Percentiles rank a stretch among this genome's conserved stretches.
Conservation (phyloP, 305 asterid species). For the Solanum aculeatissimum region DNA sequence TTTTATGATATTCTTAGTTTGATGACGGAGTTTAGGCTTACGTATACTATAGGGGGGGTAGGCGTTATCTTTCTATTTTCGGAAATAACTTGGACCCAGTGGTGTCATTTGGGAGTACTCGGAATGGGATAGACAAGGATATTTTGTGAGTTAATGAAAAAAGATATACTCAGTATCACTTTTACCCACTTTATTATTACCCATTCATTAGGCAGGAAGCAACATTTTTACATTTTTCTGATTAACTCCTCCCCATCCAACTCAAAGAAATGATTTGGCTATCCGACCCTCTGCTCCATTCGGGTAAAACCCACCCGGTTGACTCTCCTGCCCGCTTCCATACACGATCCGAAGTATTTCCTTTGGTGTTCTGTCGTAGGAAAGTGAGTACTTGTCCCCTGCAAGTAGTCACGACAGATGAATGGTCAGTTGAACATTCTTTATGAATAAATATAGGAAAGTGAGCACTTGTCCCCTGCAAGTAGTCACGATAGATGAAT, state of each 20-base stretch:
- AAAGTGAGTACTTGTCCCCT: conserved; percentile 20
- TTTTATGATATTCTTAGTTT: no score
- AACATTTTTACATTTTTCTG: not conserved
- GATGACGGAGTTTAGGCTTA: not conserved
- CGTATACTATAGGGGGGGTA: not conserved
- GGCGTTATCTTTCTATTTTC: not conserved
- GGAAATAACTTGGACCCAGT: not conserved
- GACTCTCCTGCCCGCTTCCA: conserved; percentile 24
- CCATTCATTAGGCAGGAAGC: not conserved
- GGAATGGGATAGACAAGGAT: not conserved
- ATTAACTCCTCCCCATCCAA: not conserved
- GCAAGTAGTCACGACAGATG: not conserved
- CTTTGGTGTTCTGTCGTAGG: conserved; percentile 30
- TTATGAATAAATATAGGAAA: not conserved
- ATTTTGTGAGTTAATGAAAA: not conserved
- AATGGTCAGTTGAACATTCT: not conserved
- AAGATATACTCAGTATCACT: not conserved
- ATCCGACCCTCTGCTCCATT: conserved; percentile 33
- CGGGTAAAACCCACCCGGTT: conserved; percentile 45
- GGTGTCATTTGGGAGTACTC: not conserved
- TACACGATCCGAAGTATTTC: conserved; percentile 38
- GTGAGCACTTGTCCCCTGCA: conserved; percentile 4
- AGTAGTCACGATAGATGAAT: not conserved
- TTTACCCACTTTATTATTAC: not conserved
- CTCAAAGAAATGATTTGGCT: conserved; percentile 24